A percentile compares a stretch with the other conserved stretches of the same genome.
phyloP scores from a whole-genome alignment of 805 yeast species.

The Brettanomyces nanus region DNA sequence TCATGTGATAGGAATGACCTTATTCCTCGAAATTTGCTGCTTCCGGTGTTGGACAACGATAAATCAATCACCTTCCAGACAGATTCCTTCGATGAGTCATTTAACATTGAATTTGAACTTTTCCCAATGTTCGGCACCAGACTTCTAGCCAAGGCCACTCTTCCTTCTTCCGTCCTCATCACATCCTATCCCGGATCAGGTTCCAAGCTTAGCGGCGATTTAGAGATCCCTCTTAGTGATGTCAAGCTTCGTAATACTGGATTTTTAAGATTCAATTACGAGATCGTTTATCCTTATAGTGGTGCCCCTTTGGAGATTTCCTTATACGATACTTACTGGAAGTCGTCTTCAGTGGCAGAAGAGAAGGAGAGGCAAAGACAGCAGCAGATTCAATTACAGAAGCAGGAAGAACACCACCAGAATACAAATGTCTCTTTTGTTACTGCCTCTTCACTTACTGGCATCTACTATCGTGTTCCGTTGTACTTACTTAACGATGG shows the following conservation, averaged over 20 bases:
- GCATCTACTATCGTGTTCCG: constrained; percentile 63
- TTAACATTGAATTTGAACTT: constrained; percentile 77
- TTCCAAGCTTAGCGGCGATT: constrained; percentile 29
- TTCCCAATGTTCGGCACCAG: constrained; percentile 94
- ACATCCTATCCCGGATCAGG: constrained; percentile 29
- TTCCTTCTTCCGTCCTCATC: constrained; percentile 49
- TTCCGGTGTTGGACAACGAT: constrained; percentile 67
- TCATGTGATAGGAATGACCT: constrained; percentile 70
- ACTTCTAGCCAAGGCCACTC: constrained; percentile 80
- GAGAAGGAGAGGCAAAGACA: constrained; percentile 9
- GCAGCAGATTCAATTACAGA: not conserved
- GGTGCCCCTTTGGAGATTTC: constrained; percentile 82
- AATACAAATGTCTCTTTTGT: constrained; percentile 47
- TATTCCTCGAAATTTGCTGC: constrained; percentile 76
- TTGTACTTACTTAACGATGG: constrained; percentile 75
- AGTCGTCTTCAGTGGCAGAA: constrained; percentile 55
- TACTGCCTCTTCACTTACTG: constrained; percentile 84
- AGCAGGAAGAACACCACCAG: not conserved
- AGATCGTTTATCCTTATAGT: constrained; percentile 80
- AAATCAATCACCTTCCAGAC: constrained; percentile 73
- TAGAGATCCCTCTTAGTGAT: constrained; percentile 71
- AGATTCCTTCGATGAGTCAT: constrained; percentile 56
- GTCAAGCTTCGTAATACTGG: constrained; percentile 77
- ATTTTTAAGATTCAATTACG: constrained; percentile 65
- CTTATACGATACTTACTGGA: constrained; percentile 95